Base-by-base conservation (phyloP, 768 basidiomycete genomes). In the Pleurotus tuoliensis region DNA sequence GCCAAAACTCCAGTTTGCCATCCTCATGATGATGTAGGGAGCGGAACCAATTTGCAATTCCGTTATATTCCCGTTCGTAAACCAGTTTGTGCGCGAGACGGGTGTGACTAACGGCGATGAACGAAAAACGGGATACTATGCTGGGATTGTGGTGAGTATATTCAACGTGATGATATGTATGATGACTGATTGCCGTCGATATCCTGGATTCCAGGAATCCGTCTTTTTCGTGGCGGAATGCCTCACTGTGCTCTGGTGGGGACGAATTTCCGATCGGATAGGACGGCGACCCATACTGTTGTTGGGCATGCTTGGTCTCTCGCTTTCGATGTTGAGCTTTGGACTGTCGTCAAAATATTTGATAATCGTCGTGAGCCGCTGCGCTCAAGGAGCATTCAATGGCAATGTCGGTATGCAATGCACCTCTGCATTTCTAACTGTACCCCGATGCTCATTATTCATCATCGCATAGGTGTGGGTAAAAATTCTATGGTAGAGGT, bases 21-120 rank as follows among this genome's bases (percentile, higher is more conserved):
- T 58, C 8, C 47, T 54, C 12, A 55, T 58, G 20, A 20, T 61
- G 47, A 56, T 61, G 24, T 58, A 56, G 39, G 72, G 82, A 12
- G 67, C 80, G 18, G 81, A 82, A 57, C 82, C 81, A 1, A 67
- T 82, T 49, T 77, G 77, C 2, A 69, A 71, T 7, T 70, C 79
- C 43, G 77, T 83, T 47, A 83, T 84, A 52, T 73, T 75, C 25
- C 83, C 82, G 2, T 82, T 82, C 60, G 52, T 64, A 11, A 58
- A 60, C 13, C 64, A 68, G 37, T 63, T 69, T 3, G 64, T 71
- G 22, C 63, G 62, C 6, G 64, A 67, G 51, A 63, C 66, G 2
- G 68, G 68, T 5, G 61, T 71, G 1, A 68, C 66, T 4, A 59
- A 62, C 3, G 66, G 64, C 8, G 63, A 70, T 39, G 66, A 69